A percentile compares a stretch with the other conserved stretches of the same genome.
Conservation (phyloP, 257 asterid genomes). For the Asclepias syriaca region DNA sequence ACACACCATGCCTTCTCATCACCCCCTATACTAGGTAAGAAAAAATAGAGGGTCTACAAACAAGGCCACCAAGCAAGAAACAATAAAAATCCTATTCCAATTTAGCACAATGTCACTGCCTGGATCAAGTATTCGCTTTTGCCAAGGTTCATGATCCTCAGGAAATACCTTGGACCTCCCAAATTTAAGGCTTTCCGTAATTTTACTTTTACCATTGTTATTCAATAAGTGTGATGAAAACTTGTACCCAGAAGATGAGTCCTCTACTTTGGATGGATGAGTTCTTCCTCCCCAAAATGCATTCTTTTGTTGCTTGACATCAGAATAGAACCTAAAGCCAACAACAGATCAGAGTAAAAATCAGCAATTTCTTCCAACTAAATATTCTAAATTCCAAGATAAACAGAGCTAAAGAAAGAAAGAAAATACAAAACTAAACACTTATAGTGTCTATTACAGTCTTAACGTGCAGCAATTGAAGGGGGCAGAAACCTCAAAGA, state of each 20-base stretch:
- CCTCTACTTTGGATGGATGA: constrained; percentile 34
- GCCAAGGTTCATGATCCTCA: constrained; percentile 51
- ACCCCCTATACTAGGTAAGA: constrained; percentile 74
- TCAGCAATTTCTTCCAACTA: constrained; percentile 17
- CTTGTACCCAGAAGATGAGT: constrained; percentile 40
- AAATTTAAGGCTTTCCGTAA: constrained; percentile 38
- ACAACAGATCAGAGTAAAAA: constrained; percentile 22
- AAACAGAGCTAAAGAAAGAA: background rate
- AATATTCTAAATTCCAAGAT: background rate
- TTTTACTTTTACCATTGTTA: constrained; percentile 43
- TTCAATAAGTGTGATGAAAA: constrained; percentile 31
- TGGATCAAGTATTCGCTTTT: constrained; percentile 75
- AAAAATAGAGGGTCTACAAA: constrained; percentile 90
- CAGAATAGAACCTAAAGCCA: constrained; percentile 65
- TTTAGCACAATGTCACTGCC: constrained; percentile 81
- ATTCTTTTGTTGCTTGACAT: constrained; percentile 51
- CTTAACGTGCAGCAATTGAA: background rate
- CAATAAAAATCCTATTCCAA: constrained; percentile 86
- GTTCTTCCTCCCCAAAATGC: constrained; percentile 49
- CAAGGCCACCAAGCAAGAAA: constrained; percentile 78
- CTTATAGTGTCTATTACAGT: background rate
- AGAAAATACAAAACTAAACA: background rate
- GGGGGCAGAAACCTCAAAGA: background rate
- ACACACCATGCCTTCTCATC: constrained; percentile 53
- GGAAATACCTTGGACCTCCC: constrained; percentile 57